Percentiles rank a stretch among this genome's conserved stretches.
Conservation (phyloP, 768 basidiomycete genomes). For the Leccinum broughii region DNA sequence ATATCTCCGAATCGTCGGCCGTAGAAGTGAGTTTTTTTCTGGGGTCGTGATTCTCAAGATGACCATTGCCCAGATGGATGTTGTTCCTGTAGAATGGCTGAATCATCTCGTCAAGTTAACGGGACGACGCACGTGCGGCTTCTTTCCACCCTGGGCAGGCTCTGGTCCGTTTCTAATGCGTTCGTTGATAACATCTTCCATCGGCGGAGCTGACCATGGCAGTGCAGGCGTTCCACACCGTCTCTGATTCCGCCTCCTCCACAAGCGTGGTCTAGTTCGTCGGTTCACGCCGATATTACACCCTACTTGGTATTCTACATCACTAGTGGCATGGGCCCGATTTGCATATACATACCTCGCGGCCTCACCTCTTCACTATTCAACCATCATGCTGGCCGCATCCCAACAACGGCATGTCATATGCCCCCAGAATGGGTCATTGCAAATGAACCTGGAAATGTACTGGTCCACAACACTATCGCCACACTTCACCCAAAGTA, state of each 20-base stretch:
- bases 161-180: too few relatives aligned
- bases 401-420: too few relatives aligned
- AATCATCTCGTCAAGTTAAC: neutral
- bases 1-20: neutral
- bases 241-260: neutral
- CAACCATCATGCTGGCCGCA: too few relatives aligned
- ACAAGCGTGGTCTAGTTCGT: neutral
- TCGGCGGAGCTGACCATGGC: neutral
- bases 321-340: neutral
- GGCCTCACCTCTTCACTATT: too few relatives aligned
- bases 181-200: too few relatives aligned
- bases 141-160: neutral
- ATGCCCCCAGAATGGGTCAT: too few relatives aligned
- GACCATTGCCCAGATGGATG: neutral
- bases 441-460: too few relatives aligned
- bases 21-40: neutral
- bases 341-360: neutral
- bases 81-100: neutral
- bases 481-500: neutral
- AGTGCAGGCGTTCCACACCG: neutral
- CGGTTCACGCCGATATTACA: neutral
- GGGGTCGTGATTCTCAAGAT: neutral
- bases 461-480: neutral
- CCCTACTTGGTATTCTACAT: neutral
- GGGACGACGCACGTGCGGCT: neutral